These are phyloP conservation scores for Marasmius fiardii DNA, from an alignment of 1,284 basidiomycete species.

Conservation along the genomic window DNA sequence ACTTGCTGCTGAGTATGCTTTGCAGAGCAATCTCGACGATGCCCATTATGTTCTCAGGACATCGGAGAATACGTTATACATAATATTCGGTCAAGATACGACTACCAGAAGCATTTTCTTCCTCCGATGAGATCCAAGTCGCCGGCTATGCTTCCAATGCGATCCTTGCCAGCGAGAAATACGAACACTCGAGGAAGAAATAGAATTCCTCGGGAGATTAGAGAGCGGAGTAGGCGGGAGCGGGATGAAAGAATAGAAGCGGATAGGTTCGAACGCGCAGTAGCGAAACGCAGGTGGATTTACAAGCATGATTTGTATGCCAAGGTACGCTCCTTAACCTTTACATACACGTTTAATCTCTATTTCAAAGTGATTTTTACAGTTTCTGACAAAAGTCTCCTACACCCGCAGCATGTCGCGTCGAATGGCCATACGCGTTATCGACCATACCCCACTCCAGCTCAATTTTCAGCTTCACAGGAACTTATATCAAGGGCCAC, in stretches of 20 bases:
- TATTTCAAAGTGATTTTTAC: constrained; percentile 10
- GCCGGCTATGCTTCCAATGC: constrained; percentile 29
- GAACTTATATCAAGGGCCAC: constrained; percentile 74
- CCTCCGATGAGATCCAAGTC: constrained; percentile 60
- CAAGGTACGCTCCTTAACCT: constrained; percentile 51
- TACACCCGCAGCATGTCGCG: constrained; percentile 82
- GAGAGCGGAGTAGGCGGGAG: constrained; percentile 54
- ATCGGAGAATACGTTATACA: constrained; percentile 82
- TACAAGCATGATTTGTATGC: constrained; percentile 77
- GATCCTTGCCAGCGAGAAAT: constrained; percentile 23
- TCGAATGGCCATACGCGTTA: constrained; percentile 82
- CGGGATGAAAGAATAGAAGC: constrained; percentile 49
- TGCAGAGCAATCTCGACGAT: constrained; percentile 71
- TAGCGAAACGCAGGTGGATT: constrained; percentile 53
- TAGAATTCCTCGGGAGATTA: constrained; percentile 37
- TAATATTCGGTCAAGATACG: constrained; percentile 69
- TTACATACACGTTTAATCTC: background rate
- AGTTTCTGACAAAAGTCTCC: constrained; percentile 8
- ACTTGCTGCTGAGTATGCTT: background rate
- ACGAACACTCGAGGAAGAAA: constrained; percentile 28
- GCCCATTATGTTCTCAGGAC: constrained; percentile 76
- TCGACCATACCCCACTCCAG: constrained; percentile 76
- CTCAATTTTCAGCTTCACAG: constrained; percentile 71
- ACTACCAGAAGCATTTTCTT: constrained; percentile 80
- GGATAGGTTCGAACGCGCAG: constrained; percentile 63